A percentile compares a stretch with the other conserved stretches of the same genome.
These are phyloP conservation scores for Zymoseptoria crescenta DNA, from an alignment of 2,329 filamentous ascomycete genomes.

Conservation along the genomic window DNA sequence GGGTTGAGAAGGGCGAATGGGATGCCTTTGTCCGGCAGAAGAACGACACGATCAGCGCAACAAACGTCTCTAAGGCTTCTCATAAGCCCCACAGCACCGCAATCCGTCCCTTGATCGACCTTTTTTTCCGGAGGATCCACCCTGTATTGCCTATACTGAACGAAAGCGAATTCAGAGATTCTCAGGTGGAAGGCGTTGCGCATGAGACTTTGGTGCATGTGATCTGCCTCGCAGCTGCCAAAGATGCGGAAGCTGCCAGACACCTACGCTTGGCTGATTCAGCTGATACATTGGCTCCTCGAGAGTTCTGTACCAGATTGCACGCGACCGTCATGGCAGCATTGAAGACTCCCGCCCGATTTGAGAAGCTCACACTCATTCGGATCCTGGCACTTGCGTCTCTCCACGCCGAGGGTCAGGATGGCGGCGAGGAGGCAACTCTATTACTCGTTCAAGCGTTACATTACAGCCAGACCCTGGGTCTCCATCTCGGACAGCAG, in stretches of 20 bases:
- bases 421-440: conserved; percentile 38
- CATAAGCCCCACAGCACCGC: conserved; percentile 28
- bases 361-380: conserved; percentile 41
- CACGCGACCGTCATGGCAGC: conserved; percentile 37
- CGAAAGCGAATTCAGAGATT: conserved; percentile 34
- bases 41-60: conserved; percentile 8
- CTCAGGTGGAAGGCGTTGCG: conserved; percentile 30
- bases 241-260: conserved; percentile 37
- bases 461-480: conserved; percentile 43
- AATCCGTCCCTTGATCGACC: conserved; percentile 35
- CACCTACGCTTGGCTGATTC: conserved; percentile 33
- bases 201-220: conserved; percentile 37
- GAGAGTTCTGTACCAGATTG: conserved; percentile 39
- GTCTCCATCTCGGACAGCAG: conserved; percentile 36
- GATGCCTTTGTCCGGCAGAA: conserved; percentile 22
- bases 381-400: conserved; percentile 41
- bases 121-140: conserved; percentile 41
- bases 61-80: conserved; percentile 4
- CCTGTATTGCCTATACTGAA: conserved; percentile 42
- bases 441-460: conserved; percentile 42
- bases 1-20: conserved; percentile 29
- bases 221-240: conserved; percentile 42
- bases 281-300: conserved; percentile 29
- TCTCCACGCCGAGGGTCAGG: conserved; percentile 41
- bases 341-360: conserved; percentile 35